Base-by-base conservation (phyloP, 1,284 basidiomycete species). In the Naganishia cerealis region DNA sequence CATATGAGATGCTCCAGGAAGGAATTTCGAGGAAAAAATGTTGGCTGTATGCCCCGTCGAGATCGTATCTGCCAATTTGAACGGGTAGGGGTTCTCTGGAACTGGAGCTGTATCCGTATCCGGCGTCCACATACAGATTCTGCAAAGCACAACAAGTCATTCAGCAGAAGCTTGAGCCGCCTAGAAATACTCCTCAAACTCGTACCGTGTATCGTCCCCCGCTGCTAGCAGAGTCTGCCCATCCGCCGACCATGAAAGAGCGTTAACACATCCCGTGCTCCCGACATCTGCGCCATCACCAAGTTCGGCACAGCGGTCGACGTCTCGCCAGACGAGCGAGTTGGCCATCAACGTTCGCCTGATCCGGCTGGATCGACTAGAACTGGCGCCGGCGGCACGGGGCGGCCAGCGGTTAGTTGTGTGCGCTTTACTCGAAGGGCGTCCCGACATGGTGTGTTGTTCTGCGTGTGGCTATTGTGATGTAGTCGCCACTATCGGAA, bases 21-120 rank as follows among this genome's bases (percentile, higher is more conserved):
- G 83, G 84, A 91, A 90, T 65, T 91, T 87, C 1, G 87, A 87
- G 68, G 87, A 89, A 82, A 97, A 97, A 69, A 97, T 93, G 76
- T 96, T 96, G 18, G 85, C 87, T 36, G 82, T 84, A 80, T 97
- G 94, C 1, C 90, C 91, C 0, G 91, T 93, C 15, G 84, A 76
- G 68, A 93, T 87, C 0, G 74, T 69, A 86, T 85, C 48, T 82
- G 82, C 69, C 82, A 85, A 77, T 85, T 89, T 67, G 79, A 82
- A 78, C 85, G 91, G 62, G 86, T 90, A 78, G 82, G 89, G 73
- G 78, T 84, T 70, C 72, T 69, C 13, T 21, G 67, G 57, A 1
- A 70, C 62, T 0, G 70, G 50, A 38, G 72, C 52, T 26, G 75
- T 71, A 8, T 75, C 72, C 43, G 77, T 73, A 68, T 86, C 84